Evolutionary conservation across 2,329 filamentous ascomycete genomes (phyloP).

Genomic region (Clonostachys chloroleuca): DNA sequence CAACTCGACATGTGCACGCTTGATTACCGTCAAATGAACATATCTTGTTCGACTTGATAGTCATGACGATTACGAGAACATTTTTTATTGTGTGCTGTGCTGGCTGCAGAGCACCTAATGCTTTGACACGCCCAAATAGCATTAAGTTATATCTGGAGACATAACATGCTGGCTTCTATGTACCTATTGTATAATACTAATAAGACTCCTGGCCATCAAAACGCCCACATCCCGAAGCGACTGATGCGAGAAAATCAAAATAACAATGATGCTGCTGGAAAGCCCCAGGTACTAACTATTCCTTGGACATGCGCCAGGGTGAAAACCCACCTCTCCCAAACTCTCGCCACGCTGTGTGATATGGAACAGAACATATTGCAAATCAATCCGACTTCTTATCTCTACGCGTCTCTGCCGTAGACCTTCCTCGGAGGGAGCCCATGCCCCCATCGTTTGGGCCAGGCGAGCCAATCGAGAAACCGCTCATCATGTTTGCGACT

Average conservation of each 20-base stretch:
- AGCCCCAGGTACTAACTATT: neutral
- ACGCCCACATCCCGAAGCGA: neutral
- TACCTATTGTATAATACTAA: neutral
- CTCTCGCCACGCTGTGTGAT: neutral
- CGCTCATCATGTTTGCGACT: neutral
- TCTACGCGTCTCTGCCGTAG: conserved; percentile 8
- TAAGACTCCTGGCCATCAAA: neutral
- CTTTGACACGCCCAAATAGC: no score
- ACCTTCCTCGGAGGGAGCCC: conserved; percentile 26
- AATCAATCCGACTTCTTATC: neutral
- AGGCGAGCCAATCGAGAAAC: conserved; percentile 19
- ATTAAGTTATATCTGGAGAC: neutral
- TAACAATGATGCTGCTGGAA: no score
- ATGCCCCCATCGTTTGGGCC: conserved; percentile 31
- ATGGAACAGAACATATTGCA: neutral
- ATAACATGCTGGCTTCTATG: conserved; percentile 2
- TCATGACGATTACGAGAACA: no score
- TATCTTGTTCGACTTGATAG: no score
- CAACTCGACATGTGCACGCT: no score
- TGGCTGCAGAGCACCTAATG: no score
- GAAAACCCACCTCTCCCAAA: neutral
- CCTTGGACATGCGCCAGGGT: neutral
- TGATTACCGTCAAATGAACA: no score
- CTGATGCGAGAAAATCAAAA: no score
- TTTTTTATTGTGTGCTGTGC: no score